These are phyloP conservation scores for Aspergillus pseudonomiae DNA, from an alignment of 2,329 filamentous ascomycete species.

Conservation along the genomic window DNA sequence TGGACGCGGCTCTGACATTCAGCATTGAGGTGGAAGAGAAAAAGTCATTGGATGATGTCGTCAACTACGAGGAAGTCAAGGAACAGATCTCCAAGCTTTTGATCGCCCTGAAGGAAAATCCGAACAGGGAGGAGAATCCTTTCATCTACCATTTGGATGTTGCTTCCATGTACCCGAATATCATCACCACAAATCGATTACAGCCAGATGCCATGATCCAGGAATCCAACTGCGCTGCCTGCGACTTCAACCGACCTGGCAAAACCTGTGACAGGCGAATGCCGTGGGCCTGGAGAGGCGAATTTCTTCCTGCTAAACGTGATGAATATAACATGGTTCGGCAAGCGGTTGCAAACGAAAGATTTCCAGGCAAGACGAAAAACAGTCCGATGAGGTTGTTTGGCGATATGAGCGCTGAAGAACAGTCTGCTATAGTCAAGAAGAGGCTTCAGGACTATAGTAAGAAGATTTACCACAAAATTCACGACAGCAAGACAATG, in stretches of 20 bases:
- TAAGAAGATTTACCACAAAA: slow-evolving; percentile 99
- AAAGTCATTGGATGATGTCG: slow-evolving; percentile 76
- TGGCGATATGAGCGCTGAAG: slow-evolving; percentile 76
- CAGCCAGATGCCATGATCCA: slow-evolving; percentile 99
- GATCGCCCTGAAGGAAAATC: slow-evolving; percentile 73
- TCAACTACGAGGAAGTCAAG: slow-evolving; percentile 83
- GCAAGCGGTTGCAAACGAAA: slow-evolving; percentile 86
- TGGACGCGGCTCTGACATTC: slow-evolving; percentile 88
- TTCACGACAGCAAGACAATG: slow-evolving; percentile 90
- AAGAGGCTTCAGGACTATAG: slow-evolving; percentile 91
- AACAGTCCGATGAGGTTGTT: slow-evolving; percentile 74
- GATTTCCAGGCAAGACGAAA: slow-evolving; percentile 78
- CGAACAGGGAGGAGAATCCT: slow-evolving; percentile 81
- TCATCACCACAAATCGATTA: slow-evolving; percentile 98
- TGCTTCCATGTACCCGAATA: slow-evolving; percentile 99
- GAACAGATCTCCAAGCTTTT: slow-evolving; percentile 76
- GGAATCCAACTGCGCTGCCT: slow-evolving; percentile 93
- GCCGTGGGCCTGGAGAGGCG: slow-evolving; percentile 97
- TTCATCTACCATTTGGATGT: slow-evolving; percentile 98
- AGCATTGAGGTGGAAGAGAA: slow-evolving; percentile 83
- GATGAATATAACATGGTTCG: slow-evolving; percentile 99
- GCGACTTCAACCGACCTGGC: slow-evolving; percentile 95
- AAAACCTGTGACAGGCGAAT: slow-evolving; percentile 95
- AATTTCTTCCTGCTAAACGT: slow-evolving; percentile 91
- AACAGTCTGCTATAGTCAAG: slow-evolving; percentile 77